Evolutionary conservation across 495 filamentous ascomycete genomes (phyloP).

Genomic region (Aspergillus taichungensis): DNA sequence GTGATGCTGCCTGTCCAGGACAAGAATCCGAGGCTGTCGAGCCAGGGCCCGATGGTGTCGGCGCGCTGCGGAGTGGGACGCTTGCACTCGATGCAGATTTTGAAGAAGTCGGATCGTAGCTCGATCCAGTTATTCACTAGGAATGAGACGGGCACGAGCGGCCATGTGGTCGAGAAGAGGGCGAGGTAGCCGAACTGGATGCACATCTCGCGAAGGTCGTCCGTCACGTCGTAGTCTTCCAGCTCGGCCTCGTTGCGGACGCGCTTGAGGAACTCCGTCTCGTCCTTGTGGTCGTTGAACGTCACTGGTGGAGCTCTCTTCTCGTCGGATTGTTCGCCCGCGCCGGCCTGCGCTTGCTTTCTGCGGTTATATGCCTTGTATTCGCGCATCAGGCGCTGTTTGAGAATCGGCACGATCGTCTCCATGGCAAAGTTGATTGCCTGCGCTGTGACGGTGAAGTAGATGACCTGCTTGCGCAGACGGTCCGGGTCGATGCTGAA

Average conservation of each 20-base stretch:
- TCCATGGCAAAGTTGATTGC: conserved; percentile 83
- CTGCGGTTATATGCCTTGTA: conserved; percentile 52
- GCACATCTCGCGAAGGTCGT: conserved; percentile 89
- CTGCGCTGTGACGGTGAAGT: conserved; percentile 94
- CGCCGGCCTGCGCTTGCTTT: conserved; percentile 17
- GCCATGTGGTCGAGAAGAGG: conserved; percentile 90
- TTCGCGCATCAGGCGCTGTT: conserved; percentile 62
- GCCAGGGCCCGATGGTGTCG: conserved; percentile 93
- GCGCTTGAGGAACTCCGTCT: conserved; percentile 65
- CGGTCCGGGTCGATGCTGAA: conserved; percentile 82
- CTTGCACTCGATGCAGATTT: conserved; percentile 85
- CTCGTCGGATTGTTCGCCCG: conserved; percentile 13
- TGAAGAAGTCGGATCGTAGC: conserved; percentile 84
- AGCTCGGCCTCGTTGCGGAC: conserved; percentile 86
- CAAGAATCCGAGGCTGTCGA: conserved; percentile 76
- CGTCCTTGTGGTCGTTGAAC: conserved; percentile 54
- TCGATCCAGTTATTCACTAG: conserved; percentile 96
- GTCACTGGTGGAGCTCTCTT: conserved; percentile 11
- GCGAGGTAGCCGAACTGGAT: conserved; percentile 93
- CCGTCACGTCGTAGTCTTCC: conserved; percentile 75
- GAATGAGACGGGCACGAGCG: conserved; percentile 79
- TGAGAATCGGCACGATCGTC: conserved; percentile 74
- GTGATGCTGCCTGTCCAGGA: conserved; percentile 88
- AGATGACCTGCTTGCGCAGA: conserved; percentile 87
- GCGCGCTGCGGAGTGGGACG: conserved; percentile 78